Evolutionary conservation across 768 basidiomycete genomes (phyloP), one percentile per base, ranked within the genome.

Genomic region (Suillus paluster): DNA sequence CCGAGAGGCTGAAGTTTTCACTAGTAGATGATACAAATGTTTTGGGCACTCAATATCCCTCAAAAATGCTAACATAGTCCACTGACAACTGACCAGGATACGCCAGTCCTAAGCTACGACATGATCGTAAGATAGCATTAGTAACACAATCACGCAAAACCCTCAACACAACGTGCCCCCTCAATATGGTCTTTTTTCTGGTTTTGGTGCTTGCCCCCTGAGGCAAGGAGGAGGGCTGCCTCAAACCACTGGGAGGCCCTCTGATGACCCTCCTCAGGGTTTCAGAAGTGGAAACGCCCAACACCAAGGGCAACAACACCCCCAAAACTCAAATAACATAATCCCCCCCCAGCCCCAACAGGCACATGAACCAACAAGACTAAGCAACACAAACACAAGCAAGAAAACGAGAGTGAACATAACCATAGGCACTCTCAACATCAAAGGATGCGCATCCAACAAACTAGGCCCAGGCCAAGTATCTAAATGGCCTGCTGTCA

Each of bases 401-500:
- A n/a, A n/a, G n/a, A n/a, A n/a, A n/a, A n/a, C n/a, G n/a, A n/a
- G n/a, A n/a, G n/a, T n/a, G n/a, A n/a, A n/a, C n/a, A n/a, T n/a
- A n/a, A n/a, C n/a, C n/a, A n/a, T n/a, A n/a, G n/a, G n/a, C n/a
- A n/a, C n/a, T n/a, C n/a, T n/a, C n/a, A n/a, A n/a, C n/a, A n/a
- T n/a, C n/a, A n/a, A n/a, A n/a, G n/a, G n/a, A n/a, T n/a, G n/a
- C n/a, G n/a, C n/a, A n/a, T n/a, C n/a, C n/a, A n/a, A n/a, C n/a
- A n/a, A n/a, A n/a, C n/a, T n/a, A n/a, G n/a, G n/a, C 14, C 2
- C 23, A 42, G 2, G 52, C 42, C 2, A 62, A 60, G 15, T 33
- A 67, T 41, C 30, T 0, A 73, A 73, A 60, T 73, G 70, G 66
- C n/a, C 36, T 23, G 36, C 50, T 5, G 44, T 73, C 6, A 61